A percentile compares a stretch with the other conserved stretches of the same genome.
These are phyloP conservation scores for Tuber indicum DNA, from an alignment of 495 filamentous ascomycete species.

Conservation along the genomic window DNA sequence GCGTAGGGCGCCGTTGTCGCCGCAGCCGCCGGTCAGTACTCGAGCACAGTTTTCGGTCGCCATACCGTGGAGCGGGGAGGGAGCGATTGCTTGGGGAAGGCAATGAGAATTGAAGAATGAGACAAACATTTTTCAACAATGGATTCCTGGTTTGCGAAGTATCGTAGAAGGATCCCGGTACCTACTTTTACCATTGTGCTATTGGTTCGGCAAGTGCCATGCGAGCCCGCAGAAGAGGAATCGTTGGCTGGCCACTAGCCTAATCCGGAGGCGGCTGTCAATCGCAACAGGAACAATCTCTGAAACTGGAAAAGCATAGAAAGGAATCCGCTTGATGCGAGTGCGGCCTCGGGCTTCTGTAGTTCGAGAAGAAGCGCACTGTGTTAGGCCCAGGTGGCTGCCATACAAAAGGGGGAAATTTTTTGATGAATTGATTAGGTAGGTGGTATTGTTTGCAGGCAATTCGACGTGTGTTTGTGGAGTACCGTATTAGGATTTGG, in stretches of 20 bases:
- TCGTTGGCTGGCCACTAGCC: not conserved
- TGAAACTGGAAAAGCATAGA: not conserved
- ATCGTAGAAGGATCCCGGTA: not conserved
- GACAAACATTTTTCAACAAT: not conserved
- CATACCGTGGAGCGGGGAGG: not conserved
- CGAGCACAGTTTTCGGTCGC: not conserved
- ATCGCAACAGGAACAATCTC: not conserved
- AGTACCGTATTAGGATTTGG: not conserved
- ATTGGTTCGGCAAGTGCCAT: not conserved
- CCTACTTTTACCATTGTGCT: not conserved
- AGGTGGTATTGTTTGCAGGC: not conserved
- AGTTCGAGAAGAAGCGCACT: not conserved
- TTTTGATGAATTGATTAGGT: not conserved
- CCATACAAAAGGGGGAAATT: not conserved
- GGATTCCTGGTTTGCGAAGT: not conserved
- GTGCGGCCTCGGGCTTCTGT: not conserved
- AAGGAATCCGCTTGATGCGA: not conserved
- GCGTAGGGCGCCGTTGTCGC: not conserved
- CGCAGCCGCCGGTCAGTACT: not conserved
- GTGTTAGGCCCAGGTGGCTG: not conserved
- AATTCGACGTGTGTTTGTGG: not conserved
- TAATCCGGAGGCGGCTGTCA: not conserved
- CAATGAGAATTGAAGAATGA: not conserved
- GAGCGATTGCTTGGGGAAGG: not conserved
- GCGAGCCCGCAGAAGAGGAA: not conserved